These are phyloP conservation scores for Fusarium subtropicale DNA, from an alignment of 2,329 filamentous ascomycete species.

Conservation along the genomic window DNA sequence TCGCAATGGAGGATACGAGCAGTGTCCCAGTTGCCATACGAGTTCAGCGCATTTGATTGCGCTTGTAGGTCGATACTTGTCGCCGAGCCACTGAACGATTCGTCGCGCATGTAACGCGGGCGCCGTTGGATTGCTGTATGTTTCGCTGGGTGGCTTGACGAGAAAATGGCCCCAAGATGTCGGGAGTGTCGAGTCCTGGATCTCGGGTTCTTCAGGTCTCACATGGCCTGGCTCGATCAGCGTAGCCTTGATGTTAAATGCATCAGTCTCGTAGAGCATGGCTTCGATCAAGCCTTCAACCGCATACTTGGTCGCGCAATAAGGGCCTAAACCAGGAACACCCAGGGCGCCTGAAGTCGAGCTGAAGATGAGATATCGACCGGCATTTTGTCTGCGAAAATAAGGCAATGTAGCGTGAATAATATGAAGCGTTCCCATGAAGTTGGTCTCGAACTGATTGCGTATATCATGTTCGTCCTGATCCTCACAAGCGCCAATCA, in stretches of 20 bases:
- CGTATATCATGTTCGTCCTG: conserved; percentile 95
- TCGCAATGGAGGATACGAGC: conserved; percentile 89
- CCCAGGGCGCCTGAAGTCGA: conserved; percentile 93
- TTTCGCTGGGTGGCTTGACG: conserved; percentile 85
- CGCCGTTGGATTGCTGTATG: conserved; percentile 80
- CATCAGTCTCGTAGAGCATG: conserved; percentile 94
- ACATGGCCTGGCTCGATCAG: conserved; percentile 93
- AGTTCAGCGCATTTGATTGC: conserved; percentile 93
- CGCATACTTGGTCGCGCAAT: conserved; percentile 97
- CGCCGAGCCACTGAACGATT: conserved; percentile 94
- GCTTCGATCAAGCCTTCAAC: conserved; percentile 96
- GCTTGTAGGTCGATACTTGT: conserved; percentile 86
- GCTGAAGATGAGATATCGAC: conserved; percentile 94
- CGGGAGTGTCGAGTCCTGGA: conserved; percentile 62
- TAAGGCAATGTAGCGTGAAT: conserved; percentile 89
- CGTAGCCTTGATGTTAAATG: conserved; percentile 92
- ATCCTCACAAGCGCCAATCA: conserved; percentile 95
- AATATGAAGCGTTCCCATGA: conserved; percentile 94
- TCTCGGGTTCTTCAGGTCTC: conserved; percentile 82
- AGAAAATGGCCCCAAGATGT: conserved; percentile 93
- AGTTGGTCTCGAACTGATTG: conserved; percentile 98
- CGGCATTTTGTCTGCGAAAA: conserved; percentile 79
- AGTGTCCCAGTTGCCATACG: conserved; percentile 95
- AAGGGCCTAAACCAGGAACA: conserved; percentile 90
- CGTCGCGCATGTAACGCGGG: conserved; percentile 89